Percentiles rank a stretch among this genome's conserved stretches.
phyloP scores from a whole-genome alignment of 768 basidiomycete species.

The Calocera cornea region DNA sequence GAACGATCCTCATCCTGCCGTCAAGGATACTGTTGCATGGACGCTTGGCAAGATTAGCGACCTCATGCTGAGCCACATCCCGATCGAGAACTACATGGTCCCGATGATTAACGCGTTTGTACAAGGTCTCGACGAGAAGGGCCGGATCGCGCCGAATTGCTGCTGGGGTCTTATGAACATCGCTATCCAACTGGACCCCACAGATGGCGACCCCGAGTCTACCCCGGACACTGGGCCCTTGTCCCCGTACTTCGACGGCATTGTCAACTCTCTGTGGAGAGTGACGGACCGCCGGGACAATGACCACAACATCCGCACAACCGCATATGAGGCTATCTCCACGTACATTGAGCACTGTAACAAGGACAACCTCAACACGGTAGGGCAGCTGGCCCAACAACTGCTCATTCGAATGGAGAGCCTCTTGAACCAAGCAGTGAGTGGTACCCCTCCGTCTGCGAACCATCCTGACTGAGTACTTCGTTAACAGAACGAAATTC shows the following conservation, averaged over 20 bases:
- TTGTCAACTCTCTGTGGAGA: constrained; percentile 68
- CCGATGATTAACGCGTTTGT: constrained; percentile 74
- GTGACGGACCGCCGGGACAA: constrained; percentile 73
- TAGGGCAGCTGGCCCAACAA: constrained; percentile 67
- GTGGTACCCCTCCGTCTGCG: constrained; percentile 15
- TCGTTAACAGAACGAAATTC: constrained; percentile 61
- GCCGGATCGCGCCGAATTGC: constrained; percentile 81
- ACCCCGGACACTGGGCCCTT: constrained; percentile 47
- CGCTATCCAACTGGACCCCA: constrained; percentile 71
- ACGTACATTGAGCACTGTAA: constrained; percentile 73
- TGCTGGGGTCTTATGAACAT: constrained; percentile 96
- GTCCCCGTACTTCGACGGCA: constrained; percentile 77
- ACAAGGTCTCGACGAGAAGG: constrained; percentile 59
- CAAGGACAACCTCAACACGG: constrained; percentile 60
- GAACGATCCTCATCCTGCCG: constrained; percentile 63
- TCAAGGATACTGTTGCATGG: constrained; percentile 97
- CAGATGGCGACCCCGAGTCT: constrained; percentile 50
- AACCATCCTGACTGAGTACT: not conserved
- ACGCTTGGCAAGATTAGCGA: constrained; percentile 93
- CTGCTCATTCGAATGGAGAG: constrained; percentile 87
- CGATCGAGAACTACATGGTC: constrained; percentile 77
- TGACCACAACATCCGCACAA: constrained; percentile 84
- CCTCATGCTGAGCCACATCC: constrained; percentile 68
- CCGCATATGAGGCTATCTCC: constrained; percentile 91
- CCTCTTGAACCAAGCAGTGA: constrained; percentile 65